Conservation (phyloP, 2,329 filamentous ascomycete species). For the Fusarium poae region DNA sequence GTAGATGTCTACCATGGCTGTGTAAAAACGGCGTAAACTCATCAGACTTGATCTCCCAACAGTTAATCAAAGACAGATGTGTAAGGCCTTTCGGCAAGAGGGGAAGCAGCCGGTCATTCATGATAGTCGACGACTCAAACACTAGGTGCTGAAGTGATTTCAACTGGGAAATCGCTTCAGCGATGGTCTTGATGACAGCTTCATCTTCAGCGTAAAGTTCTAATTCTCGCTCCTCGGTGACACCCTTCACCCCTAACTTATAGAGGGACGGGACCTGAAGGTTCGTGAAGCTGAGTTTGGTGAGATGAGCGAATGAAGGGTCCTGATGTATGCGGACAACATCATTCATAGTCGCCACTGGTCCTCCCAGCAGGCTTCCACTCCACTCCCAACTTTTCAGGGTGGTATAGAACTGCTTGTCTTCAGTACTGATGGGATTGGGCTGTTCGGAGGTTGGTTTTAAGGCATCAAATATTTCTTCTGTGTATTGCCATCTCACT, state of each 20-base stretch:
- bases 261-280: slow-evolving; percentile 68
- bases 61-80: slow-evolving; percentile 82
- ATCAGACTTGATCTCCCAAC: slow-evolving; percentile 77
- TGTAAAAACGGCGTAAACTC: slow-evolving; percentile 74
- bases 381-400: slow-evolving; percentile 73
- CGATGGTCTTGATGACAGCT: slow-evolving; percentile 57
- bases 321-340: slow-evolving; percentile 66
- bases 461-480: slow-evolving; percentile 74
- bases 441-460: slow-evolving; percentile 62
- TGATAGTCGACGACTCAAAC: slow-evolving; percentile 80
- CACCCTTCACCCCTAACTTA: slow-evolving; percentile 53
- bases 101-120: slow-evolving; percentile 76
- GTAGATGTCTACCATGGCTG: slow-evolving; percentile 75
- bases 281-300: slow-evolving; percentile 71
- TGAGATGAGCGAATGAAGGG: slow-evolving; percentile 68
- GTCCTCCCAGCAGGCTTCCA: slow-evolving; percentile 63
- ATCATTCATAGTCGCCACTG: slow-evolving; percentile 61
- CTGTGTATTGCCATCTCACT: slow-evolving; percentile 77
- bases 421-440: slow-evolving; percentile 45
- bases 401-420: slow-evolving; percentile 52
- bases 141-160: slow-evolving; percentile 74
- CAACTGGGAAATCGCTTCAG: slow-evolving; percentile 60
- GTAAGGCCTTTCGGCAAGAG: slow-evolving; percentile 75
- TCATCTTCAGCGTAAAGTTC: slow-evolving; percentile 57
- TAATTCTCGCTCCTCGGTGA: slow-evolving; percentile 51